Evolutionary conservation across 2,329 filamentous ascomycete species (phyloP), one percentile per base, ranked within the genome.

Genomic region (Kalmusia sp.): DNA sequence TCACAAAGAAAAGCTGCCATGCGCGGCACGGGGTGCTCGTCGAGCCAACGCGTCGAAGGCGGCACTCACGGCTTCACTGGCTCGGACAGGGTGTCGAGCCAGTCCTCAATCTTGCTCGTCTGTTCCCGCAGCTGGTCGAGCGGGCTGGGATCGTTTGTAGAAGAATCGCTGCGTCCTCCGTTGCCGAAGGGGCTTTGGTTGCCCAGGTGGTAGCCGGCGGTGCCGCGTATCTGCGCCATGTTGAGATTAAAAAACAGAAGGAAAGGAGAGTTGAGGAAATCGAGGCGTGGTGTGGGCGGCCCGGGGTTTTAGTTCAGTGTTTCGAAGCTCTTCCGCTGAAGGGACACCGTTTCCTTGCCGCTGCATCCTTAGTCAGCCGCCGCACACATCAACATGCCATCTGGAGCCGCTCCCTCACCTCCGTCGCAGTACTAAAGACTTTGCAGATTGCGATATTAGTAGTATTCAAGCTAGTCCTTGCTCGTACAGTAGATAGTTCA

Each of bases 71-170:
- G 95, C 84, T 96, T 98, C 64, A 98, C 79, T 43, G 95, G 95
- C 72, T 96, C 93, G 69, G 92, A 89, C 70, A 92, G 64, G 24
- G 86, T 91, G 77, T 98, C 95, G 72, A 99, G 78, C 73, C 91
- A 79, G 74, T 99, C 95, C 80, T 99, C 95, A 63, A 99, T 93
- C 84, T 97, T 98, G 88, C 91, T 96, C 46, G 95, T 99, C 78
- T 98, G 93, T 76, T 92, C 87, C 61, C 95, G 85, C 72, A 99
- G 92, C 68, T 91, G 85, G 76, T 97, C 95, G 65, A 99, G 85
- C 52, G 89, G 87, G 75, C 86, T 91, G 43, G 88, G 84, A 67
- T 92, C 88, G 71, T 83, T 84, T 52, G 82, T 84, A 54, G 82
- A 85, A 35, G 63, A 67, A 63, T 89, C 84, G 63, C 75, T 78